These are phyloP conservation scores for Nothophytophthora sp. DNA, from an alignment of 352 stramenopile genomes.

Conservation along the genomic window DNA sequence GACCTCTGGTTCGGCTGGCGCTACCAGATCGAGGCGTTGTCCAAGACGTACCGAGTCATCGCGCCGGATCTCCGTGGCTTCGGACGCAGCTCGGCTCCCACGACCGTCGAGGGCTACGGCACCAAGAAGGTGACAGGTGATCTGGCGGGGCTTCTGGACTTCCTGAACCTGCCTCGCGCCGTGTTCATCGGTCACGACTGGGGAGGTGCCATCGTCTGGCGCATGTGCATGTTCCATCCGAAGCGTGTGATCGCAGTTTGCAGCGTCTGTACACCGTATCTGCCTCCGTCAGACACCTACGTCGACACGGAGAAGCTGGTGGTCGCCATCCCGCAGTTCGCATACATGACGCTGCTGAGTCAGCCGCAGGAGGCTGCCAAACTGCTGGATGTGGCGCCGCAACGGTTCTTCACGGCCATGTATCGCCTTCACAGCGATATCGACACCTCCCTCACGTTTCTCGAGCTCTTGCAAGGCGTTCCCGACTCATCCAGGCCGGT, in stretches of 20 bases:
- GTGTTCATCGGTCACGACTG: constrained; percentile 77
- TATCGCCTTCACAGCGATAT: constrained; percentile 46
- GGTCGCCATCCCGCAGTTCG: constrained; percentile 49
- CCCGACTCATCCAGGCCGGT: constrained; percentile 29
- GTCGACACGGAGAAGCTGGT: constrained; percentile 45
- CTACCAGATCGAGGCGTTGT: constrained; percentile 60
- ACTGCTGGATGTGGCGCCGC: constrained; percentile 35
- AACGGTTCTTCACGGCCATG: constrained; percentile 52
- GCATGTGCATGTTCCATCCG: constrained; percentile 68
- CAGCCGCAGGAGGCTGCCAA: constrained; percentile 33
- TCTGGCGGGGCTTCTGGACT: constrained; percentile 47
- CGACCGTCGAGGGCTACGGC: constrained; percentile 43
- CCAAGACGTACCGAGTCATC: constrained; percentile 51
- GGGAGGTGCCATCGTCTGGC: constrained; percentile 46
- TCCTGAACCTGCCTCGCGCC: constrained; percentile 55
- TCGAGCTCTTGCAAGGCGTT: constrained; percentile 29
- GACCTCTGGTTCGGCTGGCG: constrained; percentile 77
- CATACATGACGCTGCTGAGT: constrained; percentile 62
- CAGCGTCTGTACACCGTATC: constrained; percentile 63
- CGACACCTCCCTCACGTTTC: constrained; percentile 15
- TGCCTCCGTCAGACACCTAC: constrained; percentile 39
- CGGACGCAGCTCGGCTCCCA: constrained; percentile 46
- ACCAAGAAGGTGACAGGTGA: constrained; percentile 55
- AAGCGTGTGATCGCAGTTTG: constrained; percentile 44
- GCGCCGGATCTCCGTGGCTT: constrained; percentile 58